Conservation (phyloP, 441 rosid genomes). For the Pelargonium myrrhifolium region DNA sequence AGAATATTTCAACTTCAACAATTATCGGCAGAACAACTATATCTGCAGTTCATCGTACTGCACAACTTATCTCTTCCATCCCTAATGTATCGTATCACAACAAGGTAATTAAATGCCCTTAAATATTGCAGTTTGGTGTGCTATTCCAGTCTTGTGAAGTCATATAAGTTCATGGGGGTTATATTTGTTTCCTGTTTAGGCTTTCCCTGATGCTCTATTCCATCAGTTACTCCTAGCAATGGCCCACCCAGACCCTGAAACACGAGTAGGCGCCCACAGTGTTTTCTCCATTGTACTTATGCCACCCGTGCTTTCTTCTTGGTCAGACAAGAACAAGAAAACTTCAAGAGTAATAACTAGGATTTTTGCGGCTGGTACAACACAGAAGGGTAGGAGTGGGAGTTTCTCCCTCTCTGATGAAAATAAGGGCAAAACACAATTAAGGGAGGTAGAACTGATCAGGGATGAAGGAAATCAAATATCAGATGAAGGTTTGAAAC, state of each 20-base stretch:
- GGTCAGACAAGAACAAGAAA: conserved; percentile 45
- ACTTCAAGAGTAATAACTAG: conserved; percentile 32
- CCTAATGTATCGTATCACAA: conserved; percentile 70
- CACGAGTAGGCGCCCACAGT: conserved; percentile 71
- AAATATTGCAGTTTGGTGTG: not conserved
- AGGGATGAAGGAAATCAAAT: conserved; percentile 35
- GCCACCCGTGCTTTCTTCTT: conserved; percentile 49
- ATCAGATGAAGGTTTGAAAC: conserved; percentile 29
- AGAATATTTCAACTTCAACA: conserved; percentile 52
- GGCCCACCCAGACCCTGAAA: conserved; percentile 74
- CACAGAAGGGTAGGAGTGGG: conserved; percentile 26
- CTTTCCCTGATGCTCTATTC: conserved; percentile 86
- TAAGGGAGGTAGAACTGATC: conserved; percentile 27
- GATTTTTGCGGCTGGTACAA: conserved; percentile 22
- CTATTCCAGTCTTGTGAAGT: not conserved
- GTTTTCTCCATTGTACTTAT: conserved; percentile 70
- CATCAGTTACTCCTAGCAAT: conserved; percentile 79
- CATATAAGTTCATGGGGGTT: conserved; percentile 14
- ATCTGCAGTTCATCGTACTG: conserved; percentile 59
- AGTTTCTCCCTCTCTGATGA: conserved; percentile 42
- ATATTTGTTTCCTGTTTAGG: conserved; percentile 38
- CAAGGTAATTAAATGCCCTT: conserved; percentile 45
- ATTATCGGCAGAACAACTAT: conserved; percentile 61
- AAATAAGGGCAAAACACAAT: conserved; percentile 30
- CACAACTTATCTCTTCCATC: conserved; percentile 53